phyloP scores from a whole-genome alignment of 2,329 filamentous ascomycete genomes.

The Ceratocystis cubensis region DNA sequence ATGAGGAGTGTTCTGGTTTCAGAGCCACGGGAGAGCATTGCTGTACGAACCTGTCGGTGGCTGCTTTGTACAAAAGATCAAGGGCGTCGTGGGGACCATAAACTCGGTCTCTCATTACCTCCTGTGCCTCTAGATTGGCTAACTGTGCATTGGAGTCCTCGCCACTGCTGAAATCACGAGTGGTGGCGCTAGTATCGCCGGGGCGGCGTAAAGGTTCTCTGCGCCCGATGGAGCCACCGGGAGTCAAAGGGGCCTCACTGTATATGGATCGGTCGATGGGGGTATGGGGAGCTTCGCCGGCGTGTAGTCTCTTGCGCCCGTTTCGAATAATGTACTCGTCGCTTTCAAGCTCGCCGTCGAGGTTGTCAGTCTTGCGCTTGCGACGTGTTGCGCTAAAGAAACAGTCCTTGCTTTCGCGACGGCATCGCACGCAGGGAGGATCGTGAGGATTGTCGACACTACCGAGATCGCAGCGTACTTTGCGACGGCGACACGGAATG shows the following conservation, averaged over 20 bases:
- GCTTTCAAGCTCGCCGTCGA: slow-evolving; percentile 35
- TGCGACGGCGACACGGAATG: slow-evolving; percentile 49
- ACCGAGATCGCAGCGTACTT: slow-evolving; percentile 50
- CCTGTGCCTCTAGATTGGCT: slow-evolving; percentile 52
- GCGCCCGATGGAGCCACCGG: slow-evolving; percentile 53
- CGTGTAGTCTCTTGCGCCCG: slow-evolving; percentile 53
- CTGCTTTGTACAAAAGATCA: slow-evolving; percentile 82
- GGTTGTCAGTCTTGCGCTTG: slow-evolving; percentile 68
- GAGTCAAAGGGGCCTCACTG: slow-evolving; percentile 48
- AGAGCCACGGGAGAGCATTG: slow-evolving; percentile 21
- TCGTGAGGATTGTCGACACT: slow-evolving; percentile 89
- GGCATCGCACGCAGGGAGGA: slow-evolving; percentile 85
- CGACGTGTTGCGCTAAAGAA: slow-evolving; percentile 90
- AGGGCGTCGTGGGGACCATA: slow-evolving; percentile 89
- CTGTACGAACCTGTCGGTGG: slow-evolving; percentile 44
- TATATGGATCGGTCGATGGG: slow-evolving; percentile 36
- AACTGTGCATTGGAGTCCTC: slow-evolving; percentile 49
- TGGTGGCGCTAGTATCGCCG: slow-evolving; percentile 28
- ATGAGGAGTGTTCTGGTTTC: neutral
- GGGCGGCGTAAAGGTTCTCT: slow-evolving; percentile 55
- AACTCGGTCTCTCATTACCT: slow-evolving; percentile 57
- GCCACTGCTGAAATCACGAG: slow-evolving; percentile 26
- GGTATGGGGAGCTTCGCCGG: slow-evolving; percentile 23
- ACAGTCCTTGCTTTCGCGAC: slow-evolving; percentile 90
- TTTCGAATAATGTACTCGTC: slow-evolving; percentile 62